Evolutionary conservation across 495 filamentous ascomycete species (phyloP).

Genomic region (Lentithecium fluviatile): DNA sequence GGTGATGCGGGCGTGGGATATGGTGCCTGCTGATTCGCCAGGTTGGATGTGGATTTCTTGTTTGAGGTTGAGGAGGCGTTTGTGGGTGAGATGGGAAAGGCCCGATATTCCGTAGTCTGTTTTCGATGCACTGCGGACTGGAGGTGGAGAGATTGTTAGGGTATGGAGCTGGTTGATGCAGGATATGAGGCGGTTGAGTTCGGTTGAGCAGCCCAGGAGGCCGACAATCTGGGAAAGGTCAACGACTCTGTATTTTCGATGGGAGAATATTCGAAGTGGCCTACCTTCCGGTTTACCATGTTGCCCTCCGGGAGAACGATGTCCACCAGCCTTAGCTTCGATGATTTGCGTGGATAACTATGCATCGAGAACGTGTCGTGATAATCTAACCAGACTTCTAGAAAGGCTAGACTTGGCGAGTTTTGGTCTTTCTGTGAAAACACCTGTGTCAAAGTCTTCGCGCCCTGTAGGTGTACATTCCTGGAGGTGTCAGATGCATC

Average conservation of each 20-base stretch:
- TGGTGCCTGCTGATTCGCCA: conserved; percentile 9
- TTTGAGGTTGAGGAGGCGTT: conserved; percentile 4
- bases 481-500: conserved; percentile 17
- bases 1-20: conserved; percentile 12
- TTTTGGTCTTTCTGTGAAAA: conserved; percentile 2
- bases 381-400: conserved; percentile 17
- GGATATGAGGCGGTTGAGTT: conserved; percentile 17
- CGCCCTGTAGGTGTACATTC: conserved; percentile 21
- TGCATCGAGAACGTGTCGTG: conserved; percentile 18
- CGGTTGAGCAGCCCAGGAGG: conserved; percentile 16
- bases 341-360: conserved; percentile 1
- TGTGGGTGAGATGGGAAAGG: conserved; percentile 2
- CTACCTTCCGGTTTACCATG: conserved; percentile 2
- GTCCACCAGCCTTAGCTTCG: neutral
- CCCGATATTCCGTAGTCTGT: neutral
- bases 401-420: conserved; percentile 5
- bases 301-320: conserved; percentile 16
- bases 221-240: conserved; percentile 15
- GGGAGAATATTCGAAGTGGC: neutral
- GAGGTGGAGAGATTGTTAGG: neutral
- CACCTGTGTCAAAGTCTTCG: conserved; percentile 2
- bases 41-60: conserved; percentile 18
- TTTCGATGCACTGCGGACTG: neutral
- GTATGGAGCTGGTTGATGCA: conserved; percentile 21
- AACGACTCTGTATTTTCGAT: neutral